A percentile compares a stretch with the other conserved stretches of the same genome.
Evolutionary conservation across 2,329 filamentous ascomycete species (phyloP).

Genomic region (Thielaviopsis cerberus): DNA sequence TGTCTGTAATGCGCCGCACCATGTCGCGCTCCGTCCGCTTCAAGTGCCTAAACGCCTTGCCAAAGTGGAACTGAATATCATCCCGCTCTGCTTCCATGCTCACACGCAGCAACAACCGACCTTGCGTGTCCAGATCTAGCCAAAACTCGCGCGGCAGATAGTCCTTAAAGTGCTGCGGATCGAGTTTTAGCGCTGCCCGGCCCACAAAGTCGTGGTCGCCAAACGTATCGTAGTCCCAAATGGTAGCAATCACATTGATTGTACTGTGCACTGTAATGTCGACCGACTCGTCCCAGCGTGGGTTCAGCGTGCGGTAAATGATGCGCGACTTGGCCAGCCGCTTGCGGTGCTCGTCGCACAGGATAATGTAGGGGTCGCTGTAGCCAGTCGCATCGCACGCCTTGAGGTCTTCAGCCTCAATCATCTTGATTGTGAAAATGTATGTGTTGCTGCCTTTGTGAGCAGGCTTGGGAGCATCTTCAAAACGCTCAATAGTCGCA

Average conservation of each 20-base stretch:
- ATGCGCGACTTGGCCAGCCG: conserved; percentile 86
- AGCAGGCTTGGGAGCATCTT: conserved; percentile 48
- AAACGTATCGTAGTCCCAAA: conserved; percentile 96
- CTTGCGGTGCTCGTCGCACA: conserved; percentile 95
- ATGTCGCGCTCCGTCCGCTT: conserved; percentile 95
- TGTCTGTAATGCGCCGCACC: conserved; percentile 94
- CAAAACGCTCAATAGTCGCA: conserved; percentile 54
- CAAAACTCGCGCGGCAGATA: conserved; percentile 93
- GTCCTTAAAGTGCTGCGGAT: conserved; percentile 90
- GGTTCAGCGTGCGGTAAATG: conserved; percentile 76
- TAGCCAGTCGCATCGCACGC: conserved; percentile 90
- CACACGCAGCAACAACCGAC: conserved; percentile 69
- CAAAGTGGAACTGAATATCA: conserved; percentile 97
- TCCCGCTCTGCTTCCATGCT: conserved; percentile 98
- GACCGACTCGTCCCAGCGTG: conserved; percentile 90
- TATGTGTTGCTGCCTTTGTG: conserved; percentile 62
- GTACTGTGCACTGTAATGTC: conserved; percentile 86
- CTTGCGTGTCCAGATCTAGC: conserved; percentile 92
- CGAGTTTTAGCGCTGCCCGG: conserved; percentile 90
- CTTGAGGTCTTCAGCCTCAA: conserved; percentile 92
- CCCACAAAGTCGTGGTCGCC: conserved; percentile 96
- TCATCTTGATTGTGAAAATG: conserved; percentile 96
- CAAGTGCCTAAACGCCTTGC: conserved; percentile 84
- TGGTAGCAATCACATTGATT: conserved; percentile 85
- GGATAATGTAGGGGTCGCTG: conserved; percentile 91